phyloP scores from a whole-genome alignment of 2,329 filamentous ascomycete species.

The Tolypocladium album region DNA sequence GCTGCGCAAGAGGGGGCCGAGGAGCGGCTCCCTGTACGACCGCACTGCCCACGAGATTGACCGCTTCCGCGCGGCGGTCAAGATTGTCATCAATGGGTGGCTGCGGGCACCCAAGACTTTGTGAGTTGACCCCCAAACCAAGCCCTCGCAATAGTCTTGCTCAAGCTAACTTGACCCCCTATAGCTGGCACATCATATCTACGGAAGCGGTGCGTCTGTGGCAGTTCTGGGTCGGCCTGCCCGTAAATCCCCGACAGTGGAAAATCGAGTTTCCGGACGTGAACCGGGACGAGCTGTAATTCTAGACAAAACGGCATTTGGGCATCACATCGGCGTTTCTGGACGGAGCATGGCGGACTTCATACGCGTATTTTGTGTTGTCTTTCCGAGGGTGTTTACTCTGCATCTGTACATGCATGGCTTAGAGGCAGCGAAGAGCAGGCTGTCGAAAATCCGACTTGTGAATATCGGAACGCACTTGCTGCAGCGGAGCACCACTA shows the following conservation, averaged over 20 bases:
- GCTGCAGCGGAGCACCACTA: too few species aligned
- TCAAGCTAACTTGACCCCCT: background rate
- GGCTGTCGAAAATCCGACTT: too few species aligned
- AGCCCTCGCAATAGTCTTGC: background rate
- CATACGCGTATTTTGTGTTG: too few species aligned
- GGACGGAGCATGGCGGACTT: background rate
- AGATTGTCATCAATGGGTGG: slow-evolving; percentile 63
- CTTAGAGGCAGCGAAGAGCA: background rate
- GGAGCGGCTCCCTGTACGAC: slow-evolving; percentile 33
- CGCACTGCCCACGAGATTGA: slow-evolving; percentile 52
- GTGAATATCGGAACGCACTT: too few species aligned
- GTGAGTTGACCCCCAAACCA: slow-evolving; percentile 41
- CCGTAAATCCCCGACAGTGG: slow-evolving; percentile 38
- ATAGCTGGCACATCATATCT: slow-evolving; percentile 30
- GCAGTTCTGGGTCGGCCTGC: slow-evolving; percentile 42
- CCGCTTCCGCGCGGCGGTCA: slow-evolving; percentile 50
- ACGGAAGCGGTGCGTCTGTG: slow-evolving; percentile 35
- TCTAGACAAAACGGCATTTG: background rate
- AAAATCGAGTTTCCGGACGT: slow-evolving; percentile 30
- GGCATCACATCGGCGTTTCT: background rate
- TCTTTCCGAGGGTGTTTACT: background rate
- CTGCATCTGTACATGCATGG: background rate
- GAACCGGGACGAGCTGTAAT: slow-evolving; percentile 36
- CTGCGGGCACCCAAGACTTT: slow-evolving; percentile 51
- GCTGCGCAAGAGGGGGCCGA: slow-evolving; percentile 14